Evolutionary conservation across 441 rosid species (phyloP).

Genomic region (Croton setiger): DNA sequence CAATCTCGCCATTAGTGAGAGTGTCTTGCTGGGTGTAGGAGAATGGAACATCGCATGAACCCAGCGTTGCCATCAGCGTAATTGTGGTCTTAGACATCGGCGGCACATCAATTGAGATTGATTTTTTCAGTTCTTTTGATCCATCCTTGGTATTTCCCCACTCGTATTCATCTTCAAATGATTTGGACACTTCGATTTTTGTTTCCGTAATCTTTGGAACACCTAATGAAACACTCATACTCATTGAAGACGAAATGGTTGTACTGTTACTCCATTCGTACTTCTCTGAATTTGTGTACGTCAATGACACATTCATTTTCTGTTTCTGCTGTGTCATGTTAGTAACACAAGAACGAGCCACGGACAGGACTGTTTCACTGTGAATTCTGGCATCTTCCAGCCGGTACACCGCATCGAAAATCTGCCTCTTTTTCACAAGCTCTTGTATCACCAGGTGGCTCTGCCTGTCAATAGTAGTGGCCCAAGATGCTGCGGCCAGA

Average conservation of each 20-base stretch:
- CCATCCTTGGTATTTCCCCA: not conserved
- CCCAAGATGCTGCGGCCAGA: not conserved
- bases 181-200: not conserved
- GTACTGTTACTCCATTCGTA: not conserved
- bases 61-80: not conserved
- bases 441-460: too few species aligned
- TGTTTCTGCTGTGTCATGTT: too few species aligned
- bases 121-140: not conserved
- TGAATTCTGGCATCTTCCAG: too few species aligned
- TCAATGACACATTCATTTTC: not conserved
- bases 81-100: not conserved
- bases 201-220: not conserved
- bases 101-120: not conserved
- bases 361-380: too few species aligned
- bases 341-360: too few species aligned
- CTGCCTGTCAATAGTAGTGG: not conserved
- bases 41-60: slow-evolving; percentile 9
- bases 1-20: not conserved
- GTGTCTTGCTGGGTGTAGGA: slow-evolving; percentile 12
- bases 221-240: not conserved
- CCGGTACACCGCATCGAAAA: too few species aligned
- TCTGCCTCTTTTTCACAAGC: too few species aligned
- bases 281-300: not conserved
- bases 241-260: not conserved
- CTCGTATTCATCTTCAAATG: not conserved